These are phyloP conservation scores for Scedosporium apiospermum DNA, from an alignment of 2,329 filamentous ascomycete genomes.

Conservation along the genomic window DNA sequence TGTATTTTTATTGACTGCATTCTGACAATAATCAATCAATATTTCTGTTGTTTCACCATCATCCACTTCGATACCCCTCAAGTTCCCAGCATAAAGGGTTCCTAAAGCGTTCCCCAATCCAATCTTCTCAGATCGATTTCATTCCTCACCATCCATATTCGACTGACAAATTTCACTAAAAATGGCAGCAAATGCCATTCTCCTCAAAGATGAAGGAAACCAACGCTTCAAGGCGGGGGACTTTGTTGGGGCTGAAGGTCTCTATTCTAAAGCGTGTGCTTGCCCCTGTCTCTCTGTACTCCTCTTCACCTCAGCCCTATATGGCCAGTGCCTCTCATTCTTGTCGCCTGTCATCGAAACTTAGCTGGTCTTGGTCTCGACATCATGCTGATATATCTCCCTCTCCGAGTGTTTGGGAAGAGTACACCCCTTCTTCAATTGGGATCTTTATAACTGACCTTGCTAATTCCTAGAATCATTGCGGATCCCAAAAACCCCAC, in stretches of 20 bases:
- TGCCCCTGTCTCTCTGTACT: background rate
- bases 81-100: too few relatives aligned
- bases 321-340: background rate
- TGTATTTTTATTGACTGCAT: too few relatives aligned
- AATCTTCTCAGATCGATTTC: background rate
- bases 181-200: constrained; percentile 16
- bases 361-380: background rate
- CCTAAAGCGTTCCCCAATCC: too few relatives aligned
- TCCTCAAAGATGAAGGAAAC: constrained; percentile 52
- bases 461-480: constrained; percentile 48
- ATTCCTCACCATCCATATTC: background rate
- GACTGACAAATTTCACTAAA: constrained; percentile 12
- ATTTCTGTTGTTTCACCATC: too few relatives aligned
- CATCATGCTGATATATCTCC: too few relatives aligned
- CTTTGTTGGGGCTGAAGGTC: constrained; percentile 53
- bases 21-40: too few relatives aligned
- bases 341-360: background rate
- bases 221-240: constrained; percentile 55
- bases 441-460: background rate
- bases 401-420: too few relatives aligned
- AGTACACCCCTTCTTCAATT: constrained; percentile 1
- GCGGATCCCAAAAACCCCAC: constrained; percentile 67
- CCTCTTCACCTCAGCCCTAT: background rate
- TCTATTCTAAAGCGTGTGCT: constrained; percentile 63
- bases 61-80: too few relatives aligned